A percentile compares a stretch with the other conserved stretches of the same genome.
Conservation (phyloP, 192 early-diverging fungal species). For the Linnemannia zychae region DNA sequence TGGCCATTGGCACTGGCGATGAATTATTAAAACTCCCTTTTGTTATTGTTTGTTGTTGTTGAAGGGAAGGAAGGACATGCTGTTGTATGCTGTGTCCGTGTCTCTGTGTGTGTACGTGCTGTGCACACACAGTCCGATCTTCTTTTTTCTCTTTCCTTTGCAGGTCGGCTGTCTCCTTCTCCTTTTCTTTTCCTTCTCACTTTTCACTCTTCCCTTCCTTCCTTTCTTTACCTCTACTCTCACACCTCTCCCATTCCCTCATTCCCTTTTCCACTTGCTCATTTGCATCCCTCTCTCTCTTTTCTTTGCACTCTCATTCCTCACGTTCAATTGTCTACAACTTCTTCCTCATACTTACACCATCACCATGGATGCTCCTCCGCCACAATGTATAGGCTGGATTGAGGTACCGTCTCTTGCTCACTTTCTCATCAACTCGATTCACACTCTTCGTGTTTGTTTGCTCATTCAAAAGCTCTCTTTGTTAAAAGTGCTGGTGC, state of each 20-base stretch:
- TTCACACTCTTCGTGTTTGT: no score
- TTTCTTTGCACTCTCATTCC: background rate
- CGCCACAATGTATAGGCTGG: conserved; percentile 44
- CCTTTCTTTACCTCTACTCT: background rate
- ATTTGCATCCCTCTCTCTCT: background rate
- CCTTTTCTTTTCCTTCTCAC: background rate
- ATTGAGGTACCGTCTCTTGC: conserved; percentile 29
- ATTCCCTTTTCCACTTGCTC: conserved; percentile 9
- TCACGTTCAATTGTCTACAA: background rate
- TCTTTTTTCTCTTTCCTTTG: background rate
- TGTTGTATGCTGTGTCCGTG: background rate
- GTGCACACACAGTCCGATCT: background rate
- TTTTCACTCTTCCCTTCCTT: no score
- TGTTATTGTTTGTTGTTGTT: conserved; percentile 1
- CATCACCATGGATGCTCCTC: conserved; percentile 34
- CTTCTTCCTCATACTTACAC: background rate
- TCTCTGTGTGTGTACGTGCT: background rate
- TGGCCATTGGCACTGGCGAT: background rate
- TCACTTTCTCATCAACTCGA: background rate
- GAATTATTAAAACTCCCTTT: background rate
- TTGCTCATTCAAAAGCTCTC: background rate
- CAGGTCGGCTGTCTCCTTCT: background rate
- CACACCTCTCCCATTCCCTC: background rate
- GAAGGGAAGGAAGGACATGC: background rate
- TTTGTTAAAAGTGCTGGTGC: background rate